Conservation (phyloP, 306 rosid species). For the Corylus avellana region DNA sequence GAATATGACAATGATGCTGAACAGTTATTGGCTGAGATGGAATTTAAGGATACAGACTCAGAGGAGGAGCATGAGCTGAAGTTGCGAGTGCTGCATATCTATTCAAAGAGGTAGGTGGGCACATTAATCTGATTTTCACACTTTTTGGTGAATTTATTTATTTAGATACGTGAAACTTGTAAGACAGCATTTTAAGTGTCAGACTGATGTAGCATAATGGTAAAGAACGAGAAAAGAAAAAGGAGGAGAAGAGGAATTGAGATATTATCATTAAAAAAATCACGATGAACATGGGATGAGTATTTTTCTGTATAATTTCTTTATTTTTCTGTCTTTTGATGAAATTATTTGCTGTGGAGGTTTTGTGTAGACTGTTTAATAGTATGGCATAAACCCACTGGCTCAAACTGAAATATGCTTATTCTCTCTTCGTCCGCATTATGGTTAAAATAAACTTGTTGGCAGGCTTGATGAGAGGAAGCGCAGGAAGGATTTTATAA, state of each 20-base stretch:
- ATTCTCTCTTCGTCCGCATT: constrained; percentile 12
- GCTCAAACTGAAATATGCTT: not conserved
- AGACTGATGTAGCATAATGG: not conserved
- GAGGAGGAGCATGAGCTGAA: constrained; percentile 91
- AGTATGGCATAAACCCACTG: not conserved
- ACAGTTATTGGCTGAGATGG: constrained; percentile 93
- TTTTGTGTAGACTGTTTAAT: not conserved
- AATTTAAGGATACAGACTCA: constrained; percentile 80
- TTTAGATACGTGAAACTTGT: not conserved
- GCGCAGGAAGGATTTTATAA: constrained; percentile 83
- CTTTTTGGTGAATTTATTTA: not conserved
- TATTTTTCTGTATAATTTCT: not conserved
- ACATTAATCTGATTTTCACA: constrained; percentile 25
- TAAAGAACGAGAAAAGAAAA: not conserved
- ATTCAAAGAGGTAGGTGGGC: constrained; percentile 65
- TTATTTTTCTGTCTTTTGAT: not conserved
- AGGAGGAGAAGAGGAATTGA: not conserved
- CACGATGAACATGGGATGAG: not conserved
- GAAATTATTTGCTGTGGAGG: not conserved
- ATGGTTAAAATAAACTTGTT: constrained; percentile 18
- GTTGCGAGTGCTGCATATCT: constrained; percentile 71
- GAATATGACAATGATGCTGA: constrained; percentile 97
- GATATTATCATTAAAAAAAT: not conserved
- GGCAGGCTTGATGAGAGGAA: constrained; percentile 96
- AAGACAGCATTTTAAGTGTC: not conserved